phyloP scores from a whole-genome alignment of 306 rosid genomes.

The Cucurbita maxima region DNA sequence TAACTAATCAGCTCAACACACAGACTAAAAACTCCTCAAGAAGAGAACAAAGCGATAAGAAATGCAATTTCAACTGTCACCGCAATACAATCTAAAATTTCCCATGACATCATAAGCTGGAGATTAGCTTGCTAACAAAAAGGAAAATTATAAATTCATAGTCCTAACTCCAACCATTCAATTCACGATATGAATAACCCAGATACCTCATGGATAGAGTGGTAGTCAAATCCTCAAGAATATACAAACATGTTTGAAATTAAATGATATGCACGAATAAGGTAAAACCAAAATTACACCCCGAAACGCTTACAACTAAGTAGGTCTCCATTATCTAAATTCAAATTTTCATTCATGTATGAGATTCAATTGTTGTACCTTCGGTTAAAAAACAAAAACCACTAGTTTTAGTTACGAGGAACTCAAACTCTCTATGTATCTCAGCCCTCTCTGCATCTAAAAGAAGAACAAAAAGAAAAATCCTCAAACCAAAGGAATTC shows the following conservation, averaged over 20 bases:
- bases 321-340: neutral
- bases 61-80: neutral
- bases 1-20: neutral
- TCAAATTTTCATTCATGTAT: neutral
- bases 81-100: neutral
- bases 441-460: neutral
- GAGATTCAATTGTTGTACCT: neutral
- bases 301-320: neutral
- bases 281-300: neutral
- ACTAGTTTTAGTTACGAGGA: neutral
- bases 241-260: neutral
- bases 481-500: neutral
- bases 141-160: neutral
- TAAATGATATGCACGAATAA: neutral
- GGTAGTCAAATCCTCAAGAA: neutral
- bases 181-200: neutral
- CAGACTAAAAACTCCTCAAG: neutral
- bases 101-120: neutral
- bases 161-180: neutral
- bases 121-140: neutral
- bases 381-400: neutral
- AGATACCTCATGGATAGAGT: neutral
- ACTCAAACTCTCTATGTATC: neutral
- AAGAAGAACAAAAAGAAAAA: too few relatives aligned
- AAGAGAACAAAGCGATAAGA: neutral